A percentile compares a stretch with the other conserved stretches of the same genome.
Conservation (phyloP, 2,329 filamentous ascomycete species). For the Colletotrichum sp. region DNA sequence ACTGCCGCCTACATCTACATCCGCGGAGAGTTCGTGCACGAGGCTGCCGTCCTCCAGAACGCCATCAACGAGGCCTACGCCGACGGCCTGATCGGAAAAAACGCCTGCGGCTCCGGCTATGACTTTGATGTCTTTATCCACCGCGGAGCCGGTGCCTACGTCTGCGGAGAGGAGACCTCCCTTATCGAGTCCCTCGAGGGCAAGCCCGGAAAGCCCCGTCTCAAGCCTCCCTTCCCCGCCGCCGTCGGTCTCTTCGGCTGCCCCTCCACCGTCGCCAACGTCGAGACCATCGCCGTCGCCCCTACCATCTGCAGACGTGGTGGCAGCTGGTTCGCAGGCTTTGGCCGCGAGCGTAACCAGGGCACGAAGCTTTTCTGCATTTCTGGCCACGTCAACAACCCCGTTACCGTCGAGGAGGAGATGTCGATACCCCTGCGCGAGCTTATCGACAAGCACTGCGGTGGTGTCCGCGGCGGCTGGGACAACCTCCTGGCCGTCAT, state of each 20-base stretch:
- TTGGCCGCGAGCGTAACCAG: constrained; percentile 94
- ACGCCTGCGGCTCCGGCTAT: constrained; percentile 95
- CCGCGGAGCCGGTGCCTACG: constrained; percentile 95
- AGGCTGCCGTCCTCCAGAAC: constrained; percentile 89
- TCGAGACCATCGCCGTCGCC: constrained; percentile 94
- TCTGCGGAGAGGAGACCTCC: constrained; percentile 97
- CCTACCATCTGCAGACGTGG: constrained; percentile 96
- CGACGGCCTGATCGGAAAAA: constrained; percentile 95
- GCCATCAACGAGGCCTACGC: constrained; percentile 98
- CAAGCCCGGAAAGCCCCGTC: constrained; percentile 96
- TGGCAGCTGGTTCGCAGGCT: constrained; percentile 88
- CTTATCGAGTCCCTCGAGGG: constrained; percentile 98
- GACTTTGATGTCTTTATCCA: constrained; percentile 98
- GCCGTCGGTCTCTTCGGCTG: constrained; percentile 97
- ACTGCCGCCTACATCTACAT: constrained; percentile 99
- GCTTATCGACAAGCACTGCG: constrained; percentile 97
- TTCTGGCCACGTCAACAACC: constrained; percentile 98
- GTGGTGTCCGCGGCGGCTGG: constrained; percentile 95
- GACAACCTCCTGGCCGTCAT: constrained; percentile 96
- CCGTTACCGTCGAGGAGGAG: constrained; percentile 96
- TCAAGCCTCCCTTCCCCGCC: constrained; percentile 98
- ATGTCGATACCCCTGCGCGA: constrained; percentile 98
- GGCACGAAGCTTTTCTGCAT: constrained; percentile 99
- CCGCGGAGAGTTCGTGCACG: constrained; percentile 96
- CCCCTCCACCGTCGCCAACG: constrained; percentile 96